These are phyloP conservation scores for Claviceps digitariae DNA, from an alignment of 2,329 filamentous ascomycete genomes.

Conservation along the genomic window DNA sequence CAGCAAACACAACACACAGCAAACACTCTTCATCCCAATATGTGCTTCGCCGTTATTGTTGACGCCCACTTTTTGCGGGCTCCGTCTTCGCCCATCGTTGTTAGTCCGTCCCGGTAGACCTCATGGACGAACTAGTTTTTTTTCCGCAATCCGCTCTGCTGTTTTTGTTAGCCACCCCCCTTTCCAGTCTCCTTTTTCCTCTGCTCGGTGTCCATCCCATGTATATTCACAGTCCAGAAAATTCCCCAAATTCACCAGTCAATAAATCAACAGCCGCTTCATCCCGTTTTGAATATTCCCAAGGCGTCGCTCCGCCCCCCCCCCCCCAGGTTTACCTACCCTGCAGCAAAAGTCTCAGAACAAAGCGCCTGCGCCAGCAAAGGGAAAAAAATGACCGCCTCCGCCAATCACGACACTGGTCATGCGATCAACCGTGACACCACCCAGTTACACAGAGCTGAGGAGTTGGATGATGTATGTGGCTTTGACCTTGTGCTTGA, in stretches of 20 bases:
- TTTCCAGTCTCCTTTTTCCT: neutral
- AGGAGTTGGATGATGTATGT: conserved; percentile 19
- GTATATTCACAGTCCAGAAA: neutral
- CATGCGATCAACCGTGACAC: conserved; percentile 11
- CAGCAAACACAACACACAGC: neutral
- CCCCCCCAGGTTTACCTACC: neutral
- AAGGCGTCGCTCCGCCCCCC: no score
- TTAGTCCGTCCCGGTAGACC: neutral
- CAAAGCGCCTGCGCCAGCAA: neutral
- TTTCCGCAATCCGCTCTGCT: no score
- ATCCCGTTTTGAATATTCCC: no score
- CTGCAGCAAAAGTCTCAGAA: neutral
- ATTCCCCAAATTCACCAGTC: neutral
- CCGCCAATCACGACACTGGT: conserved; percentile 5
- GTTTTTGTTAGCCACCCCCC: neutral
- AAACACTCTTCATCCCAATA: neutral
- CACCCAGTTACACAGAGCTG: conserved; percentile 17
- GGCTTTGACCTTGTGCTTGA: neutral
- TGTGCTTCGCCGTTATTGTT: neutral
- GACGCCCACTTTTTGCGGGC: neutral
- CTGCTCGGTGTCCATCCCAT: neutral
- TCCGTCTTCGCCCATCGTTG: neutral
- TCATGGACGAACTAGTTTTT: no score
- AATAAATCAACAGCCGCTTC: neutral
- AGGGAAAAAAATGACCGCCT: neutral